Base-by-base conservation (phyloP, 2,329 filamentous ascomycete genomes). In the Blumeriella jaapii region DNA sequence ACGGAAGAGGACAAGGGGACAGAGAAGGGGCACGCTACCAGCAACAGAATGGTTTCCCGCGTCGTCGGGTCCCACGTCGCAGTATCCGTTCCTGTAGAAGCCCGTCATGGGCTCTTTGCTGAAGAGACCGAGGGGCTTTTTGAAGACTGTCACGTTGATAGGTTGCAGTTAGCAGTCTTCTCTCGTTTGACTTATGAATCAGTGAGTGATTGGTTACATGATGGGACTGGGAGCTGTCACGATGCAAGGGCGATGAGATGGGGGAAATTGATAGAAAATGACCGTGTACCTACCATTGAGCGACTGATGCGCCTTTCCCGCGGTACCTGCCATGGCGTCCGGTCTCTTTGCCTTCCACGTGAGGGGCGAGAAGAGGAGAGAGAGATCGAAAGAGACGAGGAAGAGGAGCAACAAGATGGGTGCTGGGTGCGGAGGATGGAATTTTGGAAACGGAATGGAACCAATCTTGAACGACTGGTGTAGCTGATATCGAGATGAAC, bases 61-160 rank as follows among this genome's bases (percentile, higher is more conserved):
- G 48, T 78, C 72, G 10, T 61, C 60, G 2, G 58, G 53, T 3
- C 67, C 69, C 4, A 68, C 61, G 25, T 59, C 54, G 57, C 74
- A 78, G 55, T 74, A 77, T 13, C 73, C 74, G 39, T 71, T 72
- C 30, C 71, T 67, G 45, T 70, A 65, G 60, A 67, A 77, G 34
- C 74, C 74, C 1, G 73, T 77, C 50, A 71, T 61, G 6, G 73
- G 74, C 30, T 63, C 61, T 36, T 67, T 68, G 22, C 65, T 70
- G 59, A 75, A 72, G 19, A 69, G 58, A 16, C 64, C 56, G 10
- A 78, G 64, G n/a, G 71, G 71, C 38, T 71, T 64, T 28, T 67
- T 66, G 57, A 74, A 65, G 25, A 76, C 70, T 71, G 47, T 13
- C 36, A 28, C 19, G n/a, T 27, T 12, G 20, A 22, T 15, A 2